Conservation (phyloP, 2,329 filamentous ascomycete species). For the Coleophoma crateriformis region DNA sequence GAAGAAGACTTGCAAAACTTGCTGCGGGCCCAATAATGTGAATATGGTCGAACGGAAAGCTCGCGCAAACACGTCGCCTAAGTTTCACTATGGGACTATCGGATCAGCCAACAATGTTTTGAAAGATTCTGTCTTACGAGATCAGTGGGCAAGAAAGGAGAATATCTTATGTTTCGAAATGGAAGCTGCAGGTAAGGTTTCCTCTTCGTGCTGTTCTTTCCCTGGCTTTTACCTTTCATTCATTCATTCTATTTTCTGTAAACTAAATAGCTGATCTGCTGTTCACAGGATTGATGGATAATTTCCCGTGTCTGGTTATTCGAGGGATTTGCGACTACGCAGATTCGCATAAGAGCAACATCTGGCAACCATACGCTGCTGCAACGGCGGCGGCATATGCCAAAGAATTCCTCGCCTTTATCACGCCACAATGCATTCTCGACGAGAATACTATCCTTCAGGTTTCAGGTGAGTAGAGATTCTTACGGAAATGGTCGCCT, state of each 20-base stretch:
- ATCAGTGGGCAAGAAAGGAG: slow-evolving; percentile 21
- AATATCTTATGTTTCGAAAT: slow-evolving; percentile 28
- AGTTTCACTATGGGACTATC: slow-evolving; percentile 20
- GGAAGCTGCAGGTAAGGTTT: slow-evolving; percentile 24
- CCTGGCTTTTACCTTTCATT: no score
- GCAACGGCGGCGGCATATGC: slow-evolving; percentile 12
- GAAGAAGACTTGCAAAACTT: slow-evolving; percentile 2
- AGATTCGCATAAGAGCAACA: slow-evolving; percentile 13
- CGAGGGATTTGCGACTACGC: slow-evolving; percentile 16
- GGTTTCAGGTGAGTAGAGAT: no score
- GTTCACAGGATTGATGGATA: background rate
- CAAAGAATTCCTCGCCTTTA: slow-evolving; percentile 7
- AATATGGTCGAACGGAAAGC: slow-evolving; percentile 1
- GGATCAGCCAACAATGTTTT: slow-evolving; percentile 26
- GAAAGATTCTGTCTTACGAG: slow-evolving; percentile 17
- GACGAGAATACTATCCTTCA: no score
- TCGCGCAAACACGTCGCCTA: background rate
- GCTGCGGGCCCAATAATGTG: background rate
- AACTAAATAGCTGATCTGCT: background rate
- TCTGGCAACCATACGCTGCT: slow-evolving; percentile 13
- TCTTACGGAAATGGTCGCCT: no score
- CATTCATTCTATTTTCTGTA: background rate
- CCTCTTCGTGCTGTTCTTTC: no score
- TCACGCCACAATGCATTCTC: background rate
- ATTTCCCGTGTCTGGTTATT: slow-evolving; percentile 14